These are phyloP conservation scores for Axilococcus clingmanii DNA, from an alignment of 139 green algal species.

Conservation along the genomic window DNA sequence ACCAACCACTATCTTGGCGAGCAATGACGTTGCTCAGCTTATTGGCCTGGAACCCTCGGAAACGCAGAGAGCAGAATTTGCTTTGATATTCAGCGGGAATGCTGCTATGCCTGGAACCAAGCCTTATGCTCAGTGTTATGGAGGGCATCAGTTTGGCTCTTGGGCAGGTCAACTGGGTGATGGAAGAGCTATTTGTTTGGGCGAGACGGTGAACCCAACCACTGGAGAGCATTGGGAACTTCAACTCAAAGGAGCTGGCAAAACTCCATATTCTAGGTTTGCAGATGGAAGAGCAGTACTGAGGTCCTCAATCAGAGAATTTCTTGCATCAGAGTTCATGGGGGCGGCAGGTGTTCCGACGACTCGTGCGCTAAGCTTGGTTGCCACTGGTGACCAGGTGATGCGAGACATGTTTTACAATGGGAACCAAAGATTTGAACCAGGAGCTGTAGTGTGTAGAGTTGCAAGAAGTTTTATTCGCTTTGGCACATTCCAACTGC, in stretches of 20 bases:
- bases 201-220: conserved; percentile 40
- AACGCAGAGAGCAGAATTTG: conserved; percentile 53
- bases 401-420: conserved; percentile 79
- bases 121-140: conserved; percentile 70
- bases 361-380: conserved; percentile 76
- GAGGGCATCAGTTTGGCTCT: conserved; percentile 70
- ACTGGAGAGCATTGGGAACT: conserved; percentile 67
- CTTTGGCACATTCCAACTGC: conserved; percentile 92
- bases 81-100: conserved; percentile 43
- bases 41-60: conserved; percentile 56
- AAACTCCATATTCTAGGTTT: conserved; percentile 82
- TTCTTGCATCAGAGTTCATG: conserved; percentile 82
- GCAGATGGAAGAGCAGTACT: conserved; percentile 87
- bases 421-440: conserved; percentile 32
- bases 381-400: conserved; percentile 72
- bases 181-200: conserved; percentile 74
- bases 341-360: conserved; percentile 76
- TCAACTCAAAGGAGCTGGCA: conserved; percentile 93
- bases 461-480: conserved; percentile 77
- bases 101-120: not conserved
- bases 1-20: conserved; percentile 29
- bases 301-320: conserved; percentile 77
- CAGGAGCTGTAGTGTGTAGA: conserved; percentile 71
- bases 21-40: conserved; percentile 26
- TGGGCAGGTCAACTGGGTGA: conserved; percentile 77